Evolutionary conservation across 164 flowering plant genomes (phyloP).

Genomic region (Paratinospora sagittata): DNA sequence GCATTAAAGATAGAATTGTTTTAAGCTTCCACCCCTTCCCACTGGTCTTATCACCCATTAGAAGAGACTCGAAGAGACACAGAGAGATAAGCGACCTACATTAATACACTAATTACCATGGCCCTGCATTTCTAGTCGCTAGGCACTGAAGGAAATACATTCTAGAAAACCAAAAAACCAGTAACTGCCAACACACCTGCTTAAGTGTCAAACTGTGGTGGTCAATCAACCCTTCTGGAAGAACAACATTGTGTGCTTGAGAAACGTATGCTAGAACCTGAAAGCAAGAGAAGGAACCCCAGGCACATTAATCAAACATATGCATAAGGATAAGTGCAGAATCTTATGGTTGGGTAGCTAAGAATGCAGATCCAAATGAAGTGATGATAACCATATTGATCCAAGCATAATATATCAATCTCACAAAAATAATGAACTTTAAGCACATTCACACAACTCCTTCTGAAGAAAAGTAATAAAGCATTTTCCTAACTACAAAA

Average conservation of each 20-base stretch:
- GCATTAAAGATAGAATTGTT: no score
- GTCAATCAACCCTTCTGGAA: constrained; percentile 71
- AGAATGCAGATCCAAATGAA: background rate
- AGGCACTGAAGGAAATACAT: no score
- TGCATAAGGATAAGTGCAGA: background rate
- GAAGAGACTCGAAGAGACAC: background rate
- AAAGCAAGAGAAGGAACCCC: constrained; percentile 15
- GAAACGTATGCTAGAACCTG: constrained; percentile 96
- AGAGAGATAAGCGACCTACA: background rate
- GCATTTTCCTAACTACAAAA: background rate
- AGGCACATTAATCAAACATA: constrained; percentile 1
- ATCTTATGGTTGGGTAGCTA: background rate
- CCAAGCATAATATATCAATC: no score
- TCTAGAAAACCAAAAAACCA: background rate
- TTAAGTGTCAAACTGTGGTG: constrained; percentile 62
- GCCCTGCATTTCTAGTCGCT: background rate
- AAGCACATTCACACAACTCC: background rate
- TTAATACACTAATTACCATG: background rate
- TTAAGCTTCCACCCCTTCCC: no score
- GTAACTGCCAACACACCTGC: constrained; percentile 46
- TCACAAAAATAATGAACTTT: background rate
- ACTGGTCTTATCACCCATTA: background rate
- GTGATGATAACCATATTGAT: no score
- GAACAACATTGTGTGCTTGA: constrained; percentile 86
- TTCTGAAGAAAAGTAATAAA: no score